Evolutionary conservation across 2,329 filamentous ascomycete species (phyloP).

Genomic region (Drechslera avenae): DNA sequence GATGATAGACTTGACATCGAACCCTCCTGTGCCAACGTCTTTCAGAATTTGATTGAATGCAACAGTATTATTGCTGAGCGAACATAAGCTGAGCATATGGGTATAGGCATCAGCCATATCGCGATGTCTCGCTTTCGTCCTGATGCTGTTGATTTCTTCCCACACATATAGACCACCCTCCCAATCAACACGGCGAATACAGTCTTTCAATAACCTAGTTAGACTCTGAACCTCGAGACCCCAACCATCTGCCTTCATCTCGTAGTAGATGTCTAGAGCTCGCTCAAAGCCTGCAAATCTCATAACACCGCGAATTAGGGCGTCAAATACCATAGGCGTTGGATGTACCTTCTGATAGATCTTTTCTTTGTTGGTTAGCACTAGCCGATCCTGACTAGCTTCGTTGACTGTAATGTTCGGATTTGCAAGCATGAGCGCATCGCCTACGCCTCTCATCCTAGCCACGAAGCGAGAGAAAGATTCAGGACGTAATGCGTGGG

Average conservation of each 20-base stretch:
- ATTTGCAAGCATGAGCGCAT: constrained; percentile 50
- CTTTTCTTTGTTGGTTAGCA: constrained; percentile 29
- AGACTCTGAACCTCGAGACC: constrained; percentile 50
- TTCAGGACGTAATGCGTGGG: constrained; percentile 23
- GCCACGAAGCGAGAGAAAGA: constrained; percentile 49
- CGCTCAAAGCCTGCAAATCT: constrained; percentile 54
- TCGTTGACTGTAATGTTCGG: constrained; percentile 47
- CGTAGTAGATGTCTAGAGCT: constrained; percentile 49
- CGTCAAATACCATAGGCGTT: constrained; percentile 52
- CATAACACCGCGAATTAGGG: constrained; percentile 50
- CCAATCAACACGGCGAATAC: constrained; percentile 47
- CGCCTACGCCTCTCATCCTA: constrained; percentile 49
- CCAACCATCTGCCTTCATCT: constrained; percentile 54
- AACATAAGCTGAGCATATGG: constrained; percentile 42
- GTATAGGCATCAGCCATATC: constrained; percentile 39
- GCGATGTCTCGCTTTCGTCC: constrained; percentile 20
- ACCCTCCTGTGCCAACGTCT: constrained; percentile 31
- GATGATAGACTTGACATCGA: constrained; percentile 35
- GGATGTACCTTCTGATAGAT: constrained; percentile 53
- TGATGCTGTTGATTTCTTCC: constrained; percentile 49
- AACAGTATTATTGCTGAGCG: constrained; percentile 36
- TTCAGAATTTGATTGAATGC: constrained; percentile 41
- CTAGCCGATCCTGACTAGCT: constrained; percentile 31
- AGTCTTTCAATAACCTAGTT: constrained; percentile 49
- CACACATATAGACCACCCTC: constrained; percentile 47